Percentiles rank a stretch among this genome's conserved stretches.
Evolutionary conservation across 2,329 filamentous ascomycete genomes (phyloP).

Genomic region (Monosporascus ibericus): DNA sequence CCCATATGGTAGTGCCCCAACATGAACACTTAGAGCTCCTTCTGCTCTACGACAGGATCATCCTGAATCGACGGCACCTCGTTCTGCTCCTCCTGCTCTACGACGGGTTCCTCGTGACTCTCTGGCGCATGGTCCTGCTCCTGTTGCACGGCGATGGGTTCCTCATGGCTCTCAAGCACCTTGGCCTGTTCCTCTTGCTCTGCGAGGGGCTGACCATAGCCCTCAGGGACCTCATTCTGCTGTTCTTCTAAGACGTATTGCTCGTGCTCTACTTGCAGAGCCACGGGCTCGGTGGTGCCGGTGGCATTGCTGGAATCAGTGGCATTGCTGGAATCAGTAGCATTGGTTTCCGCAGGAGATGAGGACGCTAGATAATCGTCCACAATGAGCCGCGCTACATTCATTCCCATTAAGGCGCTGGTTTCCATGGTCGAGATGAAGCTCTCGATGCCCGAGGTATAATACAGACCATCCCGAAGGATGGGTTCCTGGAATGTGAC

Average conservation of each 20-base stretch:
- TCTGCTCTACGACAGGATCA: no score
- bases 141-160: no score
- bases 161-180: no score
- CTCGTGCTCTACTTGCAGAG: not conserved
- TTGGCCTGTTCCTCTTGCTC: conserved; percentile 1
- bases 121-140: no score
- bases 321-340: not conserved
- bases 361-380: conserved; percentile 41
- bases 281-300: not conserved
- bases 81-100: no score
- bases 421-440: conserved; percentile 99
- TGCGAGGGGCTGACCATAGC: conserved; percentile 1
- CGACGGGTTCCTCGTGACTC: no score
- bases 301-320: not conserved
- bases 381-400: conserved; percentile 66
- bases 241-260: conserved; percentile 3
- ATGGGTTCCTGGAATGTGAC: conserved; percentile 80
- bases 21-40: no score
- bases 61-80: no score
- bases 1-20: no score
- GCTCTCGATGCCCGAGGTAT: conserved; percentile 74
- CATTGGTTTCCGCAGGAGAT: not conserved
- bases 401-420: conserved; percentile 83
- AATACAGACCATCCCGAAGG: conserved; percentile 62
- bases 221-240: conserved; percentile 1